A percentile compares a stretch with the other conserved stretches of the same genome.
Conservation (phyloP, 23 red algal species). For the Agarophyton chilense region DNA sequence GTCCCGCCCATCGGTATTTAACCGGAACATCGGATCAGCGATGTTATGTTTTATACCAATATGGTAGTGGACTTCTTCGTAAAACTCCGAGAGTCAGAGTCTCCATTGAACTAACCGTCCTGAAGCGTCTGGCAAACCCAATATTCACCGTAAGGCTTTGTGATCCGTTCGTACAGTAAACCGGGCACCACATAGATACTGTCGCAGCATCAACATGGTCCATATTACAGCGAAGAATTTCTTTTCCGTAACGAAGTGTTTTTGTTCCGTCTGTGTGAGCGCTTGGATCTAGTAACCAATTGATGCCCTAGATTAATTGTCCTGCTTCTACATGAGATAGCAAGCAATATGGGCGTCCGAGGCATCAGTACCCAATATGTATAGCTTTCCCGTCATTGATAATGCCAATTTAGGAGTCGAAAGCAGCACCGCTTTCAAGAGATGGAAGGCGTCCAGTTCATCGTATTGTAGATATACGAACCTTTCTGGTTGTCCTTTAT, state of each 20-base stretch:
- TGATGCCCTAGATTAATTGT: too few relatives aligned
- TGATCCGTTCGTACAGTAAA: conserved; percentile 53
- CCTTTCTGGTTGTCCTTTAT: too few relatives aligned
- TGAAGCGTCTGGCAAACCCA: neutral
- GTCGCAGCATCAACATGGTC: conserved; percentile 16
- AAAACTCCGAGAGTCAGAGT: conserved; percentile 20
- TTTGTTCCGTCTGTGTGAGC: too few relatives aligned
- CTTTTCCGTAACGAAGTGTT: conserved; percentile 4
- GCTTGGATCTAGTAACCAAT: too few relatives aligned
- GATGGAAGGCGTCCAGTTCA: too few relatives aligned
- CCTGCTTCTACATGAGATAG: too few relatives aligned
- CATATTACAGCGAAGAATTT: conserved; percentile 43
- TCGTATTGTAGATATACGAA: too few relatives aligned
- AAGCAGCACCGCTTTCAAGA: too few relatives aligned
- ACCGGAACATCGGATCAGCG: too few relatives aligned
- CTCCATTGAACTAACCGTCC: conserved; percentile 2
- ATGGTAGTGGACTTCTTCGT: conserved; percentile 4
- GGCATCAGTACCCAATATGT: conserved; percentile 5
- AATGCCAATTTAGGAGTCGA: conserved; percentile 10
- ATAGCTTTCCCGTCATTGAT: neutral
- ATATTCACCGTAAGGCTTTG: conserved; percentile 29
- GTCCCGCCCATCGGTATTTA: too few relatives aligned
- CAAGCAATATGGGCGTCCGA: neutral
- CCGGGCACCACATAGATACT: neutral
- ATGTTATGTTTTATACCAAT: neutral